Evolutionary conservation across 768 basidiomycete species (phyloP), one percentile per base, ranked within the genome.

Genomic region (Albatrellus ellisii): DNA sequence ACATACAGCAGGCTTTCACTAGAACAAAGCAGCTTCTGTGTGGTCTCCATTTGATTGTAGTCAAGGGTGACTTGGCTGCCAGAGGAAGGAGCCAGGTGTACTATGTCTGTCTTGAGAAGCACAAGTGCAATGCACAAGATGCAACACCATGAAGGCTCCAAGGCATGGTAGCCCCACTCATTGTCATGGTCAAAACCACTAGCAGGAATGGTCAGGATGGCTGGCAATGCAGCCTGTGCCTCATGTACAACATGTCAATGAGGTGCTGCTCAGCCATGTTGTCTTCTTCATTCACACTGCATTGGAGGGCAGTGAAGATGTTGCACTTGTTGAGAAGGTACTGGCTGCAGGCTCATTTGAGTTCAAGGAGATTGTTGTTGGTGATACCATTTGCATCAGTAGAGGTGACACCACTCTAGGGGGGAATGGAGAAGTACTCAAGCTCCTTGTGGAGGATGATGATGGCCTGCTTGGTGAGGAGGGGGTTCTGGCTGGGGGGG

Each of bases 231-330:
- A 33, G 48, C 43, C 56, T 68, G 41, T 58, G 94, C 94, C 91
- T 95, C 89, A 97, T 95, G 66, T 94, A 98, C 48, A 99, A 70
- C 95, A 99, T 99, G 64, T 98, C 95, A 62, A 99, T 99, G 53
- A 99, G 67, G 65, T 99, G 95, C 63, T 98, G 94, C 63, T 99
- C 95, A 14, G 95, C 95, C 41, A 95, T 71, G 59, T 99, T 98
- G 58, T 97, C 97, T 66, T 97, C 94, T 68, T 94, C 94, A 64
- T 94, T 94, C 49, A 98, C 94, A 62, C 98, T 99, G 54, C 95
- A 72, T 68, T 99, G 94, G 43, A 99, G 68, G 29, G 95, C 95
- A 2, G 94, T 94, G 60, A 99, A 99, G 55, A 99, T 95, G 60
- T 81, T 87, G 56, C 73, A 73, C 61, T 88, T 85, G 44, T 84